Evolutionary conservation across 2,329 filamentous ascomycete genomes (phyloP).

Genomic region (Xylaria sp.): DNA sequence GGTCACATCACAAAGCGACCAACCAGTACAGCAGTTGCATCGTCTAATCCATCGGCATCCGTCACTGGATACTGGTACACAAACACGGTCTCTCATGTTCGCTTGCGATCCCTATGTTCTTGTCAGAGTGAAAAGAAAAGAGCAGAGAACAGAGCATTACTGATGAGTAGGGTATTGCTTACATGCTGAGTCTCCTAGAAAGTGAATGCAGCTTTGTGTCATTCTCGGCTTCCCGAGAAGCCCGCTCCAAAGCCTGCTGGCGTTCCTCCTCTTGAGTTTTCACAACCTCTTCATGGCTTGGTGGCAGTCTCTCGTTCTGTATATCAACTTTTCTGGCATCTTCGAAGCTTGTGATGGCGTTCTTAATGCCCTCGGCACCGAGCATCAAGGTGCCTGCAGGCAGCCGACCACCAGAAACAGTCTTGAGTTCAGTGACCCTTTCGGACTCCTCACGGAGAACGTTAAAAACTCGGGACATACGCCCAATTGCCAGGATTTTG

Average conservation of each 20-base stretch:
- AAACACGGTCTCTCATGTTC: conserved; percentile 39
- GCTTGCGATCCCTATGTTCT: conserved; percentile 50
- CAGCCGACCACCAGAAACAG: conserved; percentile 88
- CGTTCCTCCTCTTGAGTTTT: conserved; percentile 84
- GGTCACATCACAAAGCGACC: conserved; percentile 32
- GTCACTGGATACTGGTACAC: conserved; percentile 38
- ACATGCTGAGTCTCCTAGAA: conserved; percentile 96
- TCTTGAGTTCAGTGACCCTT: conserved; percentile 97
- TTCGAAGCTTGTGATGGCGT: conserved; percentile 96
- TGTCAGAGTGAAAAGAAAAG: conserved; percentile 12
- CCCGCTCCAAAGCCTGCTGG: conserved; percentile 85
- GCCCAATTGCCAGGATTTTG: conserved; percentile 98
- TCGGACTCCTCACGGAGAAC: conserved; percentile 97
- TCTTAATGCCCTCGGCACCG: conserved; percentile 97
- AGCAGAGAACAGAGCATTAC: background rate
- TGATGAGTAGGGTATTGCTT: conserved; percentile 58
- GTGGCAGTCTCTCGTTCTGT: conserved; percentile 94
- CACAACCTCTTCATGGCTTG: conserved; percentile 89
- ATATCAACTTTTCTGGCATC: conserved; percentile 96
- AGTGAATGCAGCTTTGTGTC: conserved; percentile 84
- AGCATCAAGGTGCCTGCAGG: conserved; percentile 97
- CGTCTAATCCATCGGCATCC: conserved; percentile 37
- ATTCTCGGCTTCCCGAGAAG: conserved; percentile 88
- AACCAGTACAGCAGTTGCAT: conserved; percentile 34
- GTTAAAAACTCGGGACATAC: conserved; percentile 97